A percentile compares a stretch with the other conserved stretches of the same genome.
phyloP scores from a whole-genome alignment of 169 alveolate genomes.

The Cryptosporidium felis region DNA sequence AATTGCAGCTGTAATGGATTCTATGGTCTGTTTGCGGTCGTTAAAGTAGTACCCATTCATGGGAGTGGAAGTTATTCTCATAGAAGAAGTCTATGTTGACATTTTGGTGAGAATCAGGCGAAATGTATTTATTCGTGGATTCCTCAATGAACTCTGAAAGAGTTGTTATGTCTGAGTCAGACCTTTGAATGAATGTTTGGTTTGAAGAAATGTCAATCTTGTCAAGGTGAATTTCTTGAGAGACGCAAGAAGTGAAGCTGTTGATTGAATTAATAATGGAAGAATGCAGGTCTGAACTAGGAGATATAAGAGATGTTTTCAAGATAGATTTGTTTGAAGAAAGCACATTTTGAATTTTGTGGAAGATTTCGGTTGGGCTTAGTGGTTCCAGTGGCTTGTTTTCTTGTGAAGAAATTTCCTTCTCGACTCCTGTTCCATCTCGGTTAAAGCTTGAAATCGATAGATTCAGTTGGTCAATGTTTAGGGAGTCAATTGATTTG shows the following conservation, averaged over 20 bases:
- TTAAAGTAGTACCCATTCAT: constrained; percentile 24
- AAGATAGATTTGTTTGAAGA: neutral
- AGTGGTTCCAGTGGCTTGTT: constrained; percentile 1
- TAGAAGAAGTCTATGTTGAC: constrained; percentile 38
- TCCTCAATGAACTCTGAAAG: constrained; percentile 28
- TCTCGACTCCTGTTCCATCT: no score
- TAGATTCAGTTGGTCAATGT: constrained; percentile 27
- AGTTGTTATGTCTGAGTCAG: constrained; percentile 32
- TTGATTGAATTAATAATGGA: constrained; percentile 51
- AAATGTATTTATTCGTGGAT: neutral
- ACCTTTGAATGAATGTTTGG: neutral
- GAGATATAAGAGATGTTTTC: neutral
- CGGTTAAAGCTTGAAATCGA: no score
- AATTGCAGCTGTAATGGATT: no score
- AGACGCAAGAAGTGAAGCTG: constrained; percentile 31
- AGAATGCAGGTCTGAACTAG: constrained; percentile 17
- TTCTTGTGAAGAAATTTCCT: no score
- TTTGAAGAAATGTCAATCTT: constrained; percentile 43
- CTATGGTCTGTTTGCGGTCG: no score
- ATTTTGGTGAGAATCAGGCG: neutral
- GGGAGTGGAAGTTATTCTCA: constrained; percentile 7
- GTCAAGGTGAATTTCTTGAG: constrained; percentile 34
- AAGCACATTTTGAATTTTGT: neutral
- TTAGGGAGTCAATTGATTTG: constrained; percentile 8
- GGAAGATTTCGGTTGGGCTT: constrained; percentile 21